These are phyloP conservation scores for Arthrobotrys sinensis DNA, from an alignment of 2,329 filamentous ascomycete genomes.

Conservation along the genomic window DNA sequence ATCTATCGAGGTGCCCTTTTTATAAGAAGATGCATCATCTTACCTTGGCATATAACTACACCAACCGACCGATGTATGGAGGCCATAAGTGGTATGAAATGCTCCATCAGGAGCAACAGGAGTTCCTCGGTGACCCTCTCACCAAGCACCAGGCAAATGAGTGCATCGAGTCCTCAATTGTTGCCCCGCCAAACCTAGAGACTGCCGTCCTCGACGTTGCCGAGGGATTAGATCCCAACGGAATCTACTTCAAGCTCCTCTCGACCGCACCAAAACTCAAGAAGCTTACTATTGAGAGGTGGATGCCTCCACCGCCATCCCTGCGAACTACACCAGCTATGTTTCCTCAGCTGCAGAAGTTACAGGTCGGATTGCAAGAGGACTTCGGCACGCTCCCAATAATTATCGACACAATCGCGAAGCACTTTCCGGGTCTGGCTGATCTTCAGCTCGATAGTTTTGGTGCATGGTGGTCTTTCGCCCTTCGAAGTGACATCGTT, in stretches of 20 bases:
- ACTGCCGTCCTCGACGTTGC: neutral
- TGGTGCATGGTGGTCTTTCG: neutral
- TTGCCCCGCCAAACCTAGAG: neutral
- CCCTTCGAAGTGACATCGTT: neutral
- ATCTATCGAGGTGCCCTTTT: neutral
- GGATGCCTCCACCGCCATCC: neutral
- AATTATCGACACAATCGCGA: neutral
- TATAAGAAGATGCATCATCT: neutral
- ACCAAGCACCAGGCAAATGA: neutral
- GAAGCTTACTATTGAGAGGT: neutral
- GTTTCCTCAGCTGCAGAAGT: neutral
- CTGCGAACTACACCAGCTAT: neutral
- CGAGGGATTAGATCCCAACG: neutral
- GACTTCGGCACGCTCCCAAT: neutral
- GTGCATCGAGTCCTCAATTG: neutral
- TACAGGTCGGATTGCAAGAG: slow-evolving; percentile 1
- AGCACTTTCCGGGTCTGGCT: neutral
- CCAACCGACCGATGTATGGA: neutral
- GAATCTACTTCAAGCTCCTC: slow-evolving; percentile 17
- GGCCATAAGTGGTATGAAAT: neutral
- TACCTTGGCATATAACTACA: neutral
- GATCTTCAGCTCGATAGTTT: neutral
- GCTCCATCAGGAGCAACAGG: neutral
- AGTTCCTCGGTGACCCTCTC: neutral
- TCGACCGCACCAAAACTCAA: neutral